These are phyloP conservation scores for Cercospora sesami DNA, from an alignment of 2,329 filamentous ascomycete species.

Conservation along the genomic window DNA sequence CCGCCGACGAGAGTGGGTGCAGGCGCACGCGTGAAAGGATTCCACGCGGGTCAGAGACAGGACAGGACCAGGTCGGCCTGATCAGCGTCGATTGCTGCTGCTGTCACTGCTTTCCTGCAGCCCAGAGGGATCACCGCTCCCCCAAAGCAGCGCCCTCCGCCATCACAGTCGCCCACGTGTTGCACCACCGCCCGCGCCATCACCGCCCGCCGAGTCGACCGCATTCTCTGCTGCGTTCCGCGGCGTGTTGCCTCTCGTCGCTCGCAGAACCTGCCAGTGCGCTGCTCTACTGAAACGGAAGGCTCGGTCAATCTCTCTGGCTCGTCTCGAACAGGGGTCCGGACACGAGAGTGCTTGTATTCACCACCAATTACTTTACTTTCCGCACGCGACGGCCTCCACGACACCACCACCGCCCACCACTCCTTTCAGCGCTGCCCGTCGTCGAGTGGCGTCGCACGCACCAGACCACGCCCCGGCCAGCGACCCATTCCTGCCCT, in stretches of 20 bases:
- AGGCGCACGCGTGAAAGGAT: not conserved
- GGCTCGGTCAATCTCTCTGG: conserved; percentile 10
- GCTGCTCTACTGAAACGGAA: conserved; percentile 2
- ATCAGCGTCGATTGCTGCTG: not conserved
- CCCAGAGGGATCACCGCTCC: not conserved
- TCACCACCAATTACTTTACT: conserved; percentile 9
- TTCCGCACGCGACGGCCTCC: not conserved
- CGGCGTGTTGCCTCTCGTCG: not conserved
- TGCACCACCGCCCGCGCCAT: not conserved
- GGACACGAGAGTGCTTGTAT: conserved; percentile 1
- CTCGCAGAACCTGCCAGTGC: not conserved
- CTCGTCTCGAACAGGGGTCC: conserved; percentile 11
- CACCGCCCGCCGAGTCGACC: not conserved
- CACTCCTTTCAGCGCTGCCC: conserved; percentile 2
- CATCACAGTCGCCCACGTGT: not conserved
- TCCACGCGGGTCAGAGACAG: not conserved
- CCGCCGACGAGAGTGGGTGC: not conserved
- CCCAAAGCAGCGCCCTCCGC: not conserved
- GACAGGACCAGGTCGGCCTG: not conserved
- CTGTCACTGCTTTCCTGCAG: not conserved
- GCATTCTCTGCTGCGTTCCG: not conserved
- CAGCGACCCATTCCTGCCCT: conserved; percentile 4
- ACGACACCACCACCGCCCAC: conserved; percentile 3
- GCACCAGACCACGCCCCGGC: not conserved
- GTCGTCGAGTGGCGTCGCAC: not conserved